Base-by-base conservation (phyloP, 495 filamentous ascomycete genomes). In the Usnea hakonensis region DNA sequence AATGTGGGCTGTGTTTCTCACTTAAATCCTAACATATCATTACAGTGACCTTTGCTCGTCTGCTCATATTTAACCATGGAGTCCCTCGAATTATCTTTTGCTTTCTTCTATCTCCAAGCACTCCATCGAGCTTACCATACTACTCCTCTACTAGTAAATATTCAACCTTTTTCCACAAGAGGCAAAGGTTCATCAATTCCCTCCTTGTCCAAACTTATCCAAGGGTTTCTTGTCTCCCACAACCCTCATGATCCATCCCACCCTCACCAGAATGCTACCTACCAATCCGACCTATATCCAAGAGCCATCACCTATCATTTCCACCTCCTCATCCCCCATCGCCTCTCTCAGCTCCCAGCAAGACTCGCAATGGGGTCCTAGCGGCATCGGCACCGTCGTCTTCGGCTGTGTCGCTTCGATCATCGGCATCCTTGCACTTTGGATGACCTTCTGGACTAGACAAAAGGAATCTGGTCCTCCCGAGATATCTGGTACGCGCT, bases 341-440 rank as follows among this genome's bases (percentile, higher is more conserved):
- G 7, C 38, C 38, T 41, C 38, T 0, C 38, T 41, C 38, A 41
- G 14, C 38, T 41, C 19, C 38, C 38, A 41, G 38, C 38, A 41
- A 19, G 38, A 17, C 38, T 54, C 55, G 13, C 55, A 33, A 30
- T 58, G 55, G 55, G 26, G 37, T 16, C 55, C 26, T 5, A 28
- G 30, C 28, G 55, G 13, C 2, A 58, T 44, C 26, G 41, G 55
- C 26, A 58, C 55, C 19, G 16, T 58, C 5, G 55, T 58, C 3
- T 43, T 58, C 6, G 55, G 55, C 38, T 58, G 55, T n/a, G 41
- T 58, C 9, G 55, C 38, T 41, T 58, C 55, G 28, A 19, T 58
- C n/a, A 36, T 58, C 5, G 55, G 55, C 3, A 19, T 40, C 36
- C 55, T 58, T 10, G 55, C 55, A 19, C 21, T 58, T 1, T 30